A percentile compares a stretch with the other conserved stretches of the same genome.
phyloP scores from a whole-genome alignment of 768 basidiomycete genomes.

The Suillus plorans region DNA sequence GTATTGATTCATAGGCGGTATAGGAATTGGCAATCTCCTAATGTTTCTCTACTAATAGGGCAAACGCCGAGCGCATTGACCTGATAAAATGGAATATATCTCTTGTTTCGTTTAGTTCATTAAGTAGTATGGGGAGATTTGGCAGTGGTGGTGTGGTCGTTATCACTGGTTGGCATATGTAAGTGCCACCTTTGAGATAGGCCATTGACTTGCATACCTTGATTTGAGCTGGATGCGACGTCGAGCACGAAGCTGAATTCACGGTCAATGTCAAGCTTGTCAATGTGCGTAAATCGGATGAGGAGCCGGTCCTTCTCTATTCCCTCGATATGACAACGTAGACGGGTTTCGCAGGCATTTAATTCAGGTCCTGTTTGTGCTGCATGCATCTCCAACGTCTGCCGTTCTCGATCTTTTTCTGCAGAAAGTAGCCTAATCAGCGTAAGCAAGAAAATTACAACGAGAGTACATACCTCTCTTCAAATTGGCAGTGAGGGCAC shows the following conservation, averaged over 20 bases:
- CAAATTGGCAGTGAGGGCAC: constrained; percentile 58
- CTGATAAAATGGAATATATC: constrained; percentile 75
- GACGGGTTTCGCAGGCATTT: constrained; percentile 49
- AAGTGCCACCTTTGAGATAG: too few relatives aligned
- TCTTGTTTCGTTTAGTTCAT: constrained; percentile 65
- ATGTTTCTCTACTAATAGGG: constrained; percentile 18
- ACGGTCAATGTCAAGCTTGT: constrained; percentile 52
- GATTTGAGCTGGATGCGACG: constrained; percentile 57
- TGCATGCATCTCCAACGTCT: constrained; percentile 53
- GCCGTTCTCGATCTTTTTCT: constrained; percentile 72
- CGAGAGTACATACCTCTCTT: constrained; percentile 51
- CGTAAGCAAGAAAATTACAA: neutral
- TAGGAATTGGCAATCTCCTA: neutral
- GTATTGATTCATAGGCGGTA: neutral
- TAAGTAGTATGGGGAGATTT: constrained; percentile 63
- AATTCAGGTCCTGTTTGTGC: constrained; percentile 55
- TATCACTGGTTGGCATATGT: constrained; percentile 51
- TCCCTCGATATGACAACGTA: constrained; percentile 75
- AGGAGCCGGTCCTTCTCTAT: constrained; percentile 71
- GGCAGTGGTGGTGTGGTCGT: constrained; percentile 74
- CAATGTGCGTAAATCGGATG: constrained; percentile 68
- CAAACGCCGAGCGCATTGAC: constrained; percentile 57
- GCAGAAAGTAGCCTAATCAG: neutral
- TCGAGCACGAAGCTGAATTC: constrained; percentile 82
- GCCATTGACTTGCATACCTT: constrained; percentile 49